phyloP scores from a whole-genome alignment of 805 yeast genomes.

The Isabelozyma gotoi region DNA sequence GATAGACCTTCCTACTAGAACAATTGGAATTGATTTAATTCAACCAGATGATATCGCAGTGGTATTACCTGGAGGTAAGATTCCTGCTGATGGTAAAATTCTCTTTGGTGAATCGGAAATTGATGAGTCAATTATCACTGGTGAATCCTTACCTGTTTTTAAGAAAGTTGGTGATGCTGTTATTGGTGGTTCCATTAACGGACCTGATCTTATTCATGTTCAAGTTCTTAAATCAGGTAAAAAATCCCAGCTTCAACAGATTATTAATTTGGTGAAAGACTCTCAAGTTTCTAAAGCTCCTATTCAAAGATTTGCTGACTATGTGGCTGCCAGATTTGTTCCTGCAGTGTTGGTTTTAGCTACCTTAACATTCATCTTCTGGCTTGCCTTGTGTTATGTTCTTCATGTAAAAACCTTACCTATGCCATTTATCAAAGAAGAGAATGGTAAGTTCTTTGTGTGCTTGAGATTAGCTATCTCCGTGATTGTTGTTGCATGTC shows the following conservation, averaged over 20 bases:
- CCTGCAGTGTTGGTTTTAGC: constrained; percentile 69
- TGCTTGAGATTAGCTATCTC: constrained; percentile 82
- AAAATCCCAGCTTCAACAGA: constrained; percentile 82
- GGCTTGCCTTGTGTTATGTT: constrained; percentile 34
- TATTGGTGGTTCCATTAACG: constrained; percentile 91
- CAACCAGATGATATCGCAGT: constrained; percentile 77
- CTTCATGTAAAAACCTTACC: constrained; percentile 36
- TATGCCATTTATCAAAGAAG: constrained; percentile 41
- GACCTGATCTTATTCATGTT: constrained; percentile 68
- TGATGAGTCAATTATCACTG: constrained; percentile 89
- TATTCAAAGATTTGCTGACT: constrained; percentile 85
- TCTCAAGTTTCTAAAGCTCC: constrained; percentile 92
- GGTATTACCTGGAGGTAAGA: constrained; percentile 79
- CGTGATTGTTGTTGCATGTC: constrained; percentile 97
- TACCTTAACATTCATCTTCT: constrained; percentile 53
- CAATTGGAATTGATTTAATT: constrained; percentile 71
- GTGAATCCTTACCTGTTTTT: constrained; percentile 78
- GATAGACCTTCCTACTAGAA: constrained; percentile 37
- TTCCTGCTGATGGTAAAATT: constrained; percentile 90
- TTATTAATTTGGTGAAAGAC: constrained; percentile 80
- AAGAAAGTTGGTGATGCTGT: constrained; percentile 63
- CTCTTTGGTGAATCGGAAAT: constrained; percentile 77
- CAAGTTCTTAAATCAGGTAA: constrained; percentile 72
- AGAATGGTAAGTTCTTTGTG: constrained; percentile 59
- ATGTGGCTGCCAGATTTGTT: constrained; percentile 81